A percentile compares a stretch with the other conserved stretches of the same genome.
Conservation (phyloP, 2,329 filamentous ascomycete genomes). For the Colletotrichum costaricense region DNA sequence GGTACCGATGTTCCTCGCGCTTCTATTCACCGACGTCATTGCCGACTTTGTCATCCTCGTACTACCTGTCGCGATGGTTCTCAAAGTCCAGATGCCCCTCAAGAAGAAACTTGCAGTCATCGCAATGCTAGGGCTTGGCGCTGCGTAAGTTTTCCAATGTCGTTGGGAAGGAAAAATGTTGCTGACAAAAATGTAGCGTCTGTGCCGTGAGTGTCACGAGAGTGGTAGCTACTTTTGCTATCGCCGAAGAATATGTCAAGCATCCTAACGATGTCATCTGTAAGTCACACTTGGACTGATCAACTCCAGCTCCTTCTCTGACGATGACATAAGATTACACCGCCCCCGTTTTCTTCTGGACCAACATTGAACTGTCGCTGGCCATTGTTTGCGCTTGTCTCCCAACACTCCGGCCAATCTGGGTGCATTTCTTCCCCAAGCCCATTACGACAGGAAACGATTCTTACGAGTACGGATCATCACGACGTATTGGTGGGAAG, state of each 20-base stretch:
- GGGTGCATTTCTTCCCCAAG: conserved; percentile 35
- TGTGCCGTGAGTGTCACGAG: conserved; percentile 35
- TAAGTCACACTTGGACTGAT: conserved; percentile 18
- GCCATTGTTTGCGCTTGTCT: conserved; percentile 53
- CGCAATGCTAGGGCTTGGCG: conserved; percentile 41
- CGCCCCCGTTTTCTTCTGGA: conserved; percentile 48
- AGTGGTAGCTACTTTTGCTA: conserved; percentile 39
- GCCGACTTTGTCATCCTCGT: conserved; percentile 41
- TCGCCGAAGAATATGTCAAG: conserved; percentile 36
- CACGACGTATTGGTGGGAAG: conserved; percentile 12
- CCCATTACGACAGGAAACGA: not conserved
- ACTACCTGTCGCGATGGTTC: conserved; percentile 42
- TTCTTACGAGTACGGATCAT: conserved; percentile 28
- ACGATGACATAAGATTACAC: conserved; percentile 38
- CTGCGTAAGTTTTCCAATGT: conserved; percentile 33
- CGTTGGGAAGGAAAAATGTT: not conserved
- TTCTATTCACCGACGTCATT: conserved; percentile 39
- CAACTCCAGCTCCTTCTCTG: not conserved
- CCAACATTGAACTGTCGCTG: conserved; percentile 52
- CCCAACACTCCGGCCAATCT: conserved; percentile 49
- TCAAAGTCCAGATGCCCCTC: conserved; percentile 40
- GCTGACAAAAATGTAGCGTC: conserved; percentile 10
- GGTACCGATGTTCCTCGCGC: conserved; percentile 38
- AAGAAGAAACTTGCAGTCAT: conserved; percentile 41
- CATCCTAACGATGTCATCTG: conserved; percentile 42